A percentile compares a stretch with the other conserved stretches of the same genome.
Conservation (phyloP, 108 stramenopile species). For the Ochromonas danica region DNA sequence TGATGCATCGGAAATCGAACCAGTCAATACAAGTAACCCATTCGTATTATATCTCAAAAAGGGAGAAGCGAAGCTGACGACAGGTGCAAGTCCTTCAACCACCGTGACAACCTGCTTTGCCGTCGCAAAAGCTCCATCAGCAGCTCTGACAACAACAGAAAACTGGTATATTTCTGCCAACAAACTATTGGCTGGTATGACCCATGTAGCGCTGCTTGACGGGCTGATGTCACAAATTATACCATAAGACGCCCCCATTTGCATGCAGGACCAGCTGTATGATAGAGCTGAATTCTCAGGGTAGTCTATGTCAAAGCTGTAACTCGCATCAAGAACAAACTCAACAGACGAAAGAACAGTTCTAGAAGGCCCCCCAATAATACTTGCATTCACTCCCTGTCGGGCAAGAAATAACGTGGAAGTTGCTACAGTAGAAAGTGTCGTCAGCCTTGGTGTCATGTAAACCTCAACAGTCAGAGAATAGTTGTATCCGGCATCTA, state of each 20-base stretch:
- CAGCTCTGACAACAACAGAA: neutral
- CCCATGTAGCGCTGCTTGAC: neutral
- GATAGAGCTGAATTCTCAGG: neutral
- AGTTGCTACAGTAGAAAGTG: too few species aligned
- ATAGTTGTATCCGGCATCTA: neutral
- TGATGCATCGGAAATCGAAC: neutral
- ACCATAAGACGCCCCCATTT: too few species aligned
- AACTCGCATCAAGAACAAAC: neutral
- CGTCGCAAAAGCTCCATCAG: too few species aligned
- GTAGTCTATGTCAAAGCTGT: neutral
- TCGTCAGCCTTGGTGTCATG: neutral
- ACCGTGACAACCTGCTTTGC: conserved; percentile 6
- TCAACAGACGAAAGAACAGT: neutral
- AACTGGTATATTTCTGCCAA: neutral
- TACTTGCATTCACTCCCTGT: neutral
- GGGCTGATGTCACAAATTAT: neutral
- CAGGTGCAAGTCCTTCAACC: neutral
- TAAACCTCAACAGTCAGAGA: neutral
- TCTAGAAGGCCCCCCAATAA: neutral
- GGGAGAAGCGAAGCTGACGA: neutral
- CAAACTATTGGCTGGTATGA: neutral
- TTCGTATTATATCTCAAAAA: neutral
- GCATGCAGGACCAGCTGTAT: neutral
- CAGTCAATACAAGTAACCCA: neutral
- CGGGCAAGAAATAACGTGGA: too few species aligned